Conservation (phyloP, 2,329 filamentous ascomycete genomes). For the Penicillium fuscoglaucum region DNA sequence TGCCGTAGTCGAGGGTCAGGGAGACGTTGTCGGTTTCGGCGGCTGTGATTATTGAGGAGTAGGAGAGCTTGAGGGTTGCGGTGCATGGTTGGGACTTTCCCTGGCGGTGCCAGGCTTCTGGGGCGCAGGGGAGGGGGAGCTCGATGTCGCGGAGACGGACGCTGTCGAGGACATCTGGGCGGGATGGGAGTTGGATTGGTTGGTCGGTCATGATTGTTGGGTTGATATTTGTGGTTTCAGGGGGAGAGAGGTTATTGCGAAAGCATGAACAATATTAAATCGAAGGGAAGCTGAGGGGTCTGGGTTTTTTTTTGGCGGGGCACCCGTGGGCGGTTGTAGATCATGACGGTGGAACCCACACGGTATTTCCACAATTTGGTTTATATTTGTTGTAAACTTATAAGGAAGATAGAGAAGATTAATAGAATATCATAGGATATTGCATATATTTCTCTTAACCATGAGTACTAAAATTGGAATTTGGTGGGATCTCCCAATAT, state of each 20-base stretch:
- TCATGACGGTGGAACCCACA: slow-evolving; percentile 19
- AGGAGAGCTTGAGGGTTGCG: slow-evolving; percentile 46
- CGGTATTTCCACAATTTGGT: not conserved
- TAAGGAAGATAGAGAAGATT: not conserved
- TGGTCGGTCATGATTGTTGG: slow-evolving; percentile 25
- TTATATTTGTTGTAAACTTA: too few relatives aligned
- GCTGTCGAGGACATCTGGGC: slow-evolving; percentile 39
- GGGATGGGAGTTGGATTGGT: slow-evolving; percentile 32
- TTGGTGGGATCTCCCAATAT: not conserved
- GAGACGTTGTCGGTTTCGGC: slow-evolving; percentile 47
- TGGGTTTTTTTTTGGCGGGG: slow-evolving; percentile 24
- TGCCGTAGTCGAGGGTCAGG: slow-evolving; percentile 50
- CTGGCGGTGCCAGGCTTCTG: slow-evolving; percentile 49
- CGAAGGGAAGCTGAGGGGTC: slow-evolving; percentile 10
- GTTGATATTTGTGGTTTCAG: not conserved
- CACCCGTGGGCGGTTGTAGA: slow-evolving; percentile 12
- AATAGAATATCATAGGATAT: too few relatives aligned
- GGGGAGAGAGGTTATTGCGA: not conserved
- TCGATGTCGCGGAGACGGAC: slow-evolving; percentile 46
- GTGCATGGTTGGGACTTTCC: slow-evolving; percentile 49
- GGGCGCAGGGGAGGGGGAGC: slow-evolving; percentile 45
- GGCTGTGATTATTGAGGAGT: slow-evolving; percentile 43
- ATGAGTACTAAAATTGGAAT: not conserved
- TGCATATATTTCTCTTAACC: not conserved
- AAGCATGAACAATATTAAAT: not conserved